Base-by-base conservation (phyloP, 108 stramenopile genomes). In the Discostella pseudostelligera region DNA sequence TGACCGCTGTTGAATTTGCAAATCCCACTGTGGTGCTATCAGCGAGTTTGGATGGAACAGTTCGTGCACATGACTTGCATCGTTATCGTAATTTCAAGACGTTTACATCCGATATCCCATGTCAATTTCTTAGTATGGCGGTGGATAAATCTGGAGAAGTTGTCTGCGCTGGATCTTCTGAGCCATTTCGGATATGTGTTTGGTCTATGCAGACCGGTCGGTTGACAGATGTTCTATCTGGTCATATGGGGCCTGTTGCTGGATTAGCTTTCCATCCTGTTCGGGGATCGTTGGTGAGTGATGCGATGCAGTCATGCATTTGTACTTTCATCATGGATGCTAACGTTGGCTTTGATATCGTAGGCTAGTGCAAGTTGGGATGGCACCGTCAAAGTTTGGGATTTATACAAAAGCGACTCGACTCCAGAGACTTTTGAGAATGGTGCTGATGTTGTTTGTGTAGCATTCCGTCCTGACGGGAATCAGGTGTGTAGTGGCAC, bases 21-120 rank as follows among this genome's bases (percentile, higher is more conserved):
- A 92, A 89, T 57, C 69, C 84, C 26, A 94, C 91, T 35, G 98
- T 96, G 9, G 95, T 99, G 0, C 65, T 99, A 20, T 87, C 81
- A 40, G 82, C 97, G 7, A 93, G 93, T 59, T 71, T 97, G 57
- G 99, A 99, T 70, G 97, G 98, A 45, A 98, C 97, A 12, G 97
- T 99, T 16, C 83, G 95, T 49, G 98, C 97, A 1, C 95, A 97
- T 65, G 99, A 99, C 70, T 68, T 99, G 20, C 84, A 92, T 60
- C 83, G 99, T 29, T 99, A 99, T 60, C 80, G 94, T 9, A 97
- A 96, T 58, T 99, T 99, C 84, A 92, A 94, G 59, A 97, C 96
- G 4, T 76, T 91, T 32, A 92, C 92, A 1, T 83, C 94, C 5
- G 93, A 94, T 44, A 84, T 83, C 11, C 95, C 96, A 36, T 84